Conservation (phyloP, 1,284 basidiomycete genomes). For the Leccinum subrobustum region DNA sequence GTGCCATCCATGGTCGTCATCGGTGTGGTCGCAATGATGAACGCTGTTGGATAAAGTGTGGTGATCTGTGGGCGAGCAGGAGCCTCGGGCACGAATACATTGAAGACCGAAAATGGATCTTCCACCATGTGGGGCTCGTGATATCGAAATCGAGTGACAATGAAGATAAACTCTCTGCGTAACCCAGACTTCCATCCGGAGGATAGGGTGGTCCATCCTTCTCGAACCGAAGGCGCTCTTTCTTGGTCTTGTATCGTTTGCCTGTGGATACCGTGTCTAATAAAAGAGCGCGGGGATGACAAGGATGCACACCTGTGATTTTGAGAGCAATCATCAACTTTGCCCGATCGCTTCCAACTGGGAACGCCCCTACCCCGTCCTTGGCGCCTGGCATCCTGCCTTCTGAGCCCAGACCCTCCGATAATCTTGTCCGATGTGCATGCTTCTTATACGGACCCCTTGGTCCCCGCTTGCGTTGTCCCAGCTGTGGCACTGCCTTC, state of each 20-base stretch:
- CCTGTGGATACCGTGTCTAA: constrained; percentile 38
- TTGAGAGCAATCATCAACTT: constrained; percentile 67
- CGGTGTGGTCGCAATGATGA: neutral
- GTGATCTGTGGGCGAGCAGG: constrained; percentile 51
- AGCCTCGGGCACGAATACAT: constrained; percentile 58
- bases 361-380: constrained; percentile 71
- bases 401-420: constrained; percentile 62
- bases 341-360: constrained; percentile 65
- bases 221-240: constrained; percentile 70
- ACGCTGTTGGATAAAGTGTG: constrained; percentile 51
- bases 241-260: constrained; percentile 75
- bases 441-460: constrained; percentile 51
- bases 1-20: neutral
- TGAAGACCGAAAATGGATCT: constrained; percentile 69
- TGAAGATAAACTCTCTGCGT: constrained; percentile 42
- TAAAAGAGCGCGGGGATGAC: neutral
- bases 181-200: constrained; percentile 73
- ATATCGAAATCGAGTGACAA: neutral
- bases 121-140: constrained; percentile 52
- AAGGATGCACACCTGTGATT: constrained; percentile 52
- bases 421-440: constrained; percentile 32
- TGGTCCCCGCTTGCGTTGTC: constrained; percentile 34
- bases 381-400: constrained; percentile 71
- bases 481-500: constrained; percentile 31
- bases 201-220: constrained; percentile 66